phyloP scores from a whole-genome alignment of 768 basidiomycete genomes.

The Leucogyrophana mollusca region DNA sequence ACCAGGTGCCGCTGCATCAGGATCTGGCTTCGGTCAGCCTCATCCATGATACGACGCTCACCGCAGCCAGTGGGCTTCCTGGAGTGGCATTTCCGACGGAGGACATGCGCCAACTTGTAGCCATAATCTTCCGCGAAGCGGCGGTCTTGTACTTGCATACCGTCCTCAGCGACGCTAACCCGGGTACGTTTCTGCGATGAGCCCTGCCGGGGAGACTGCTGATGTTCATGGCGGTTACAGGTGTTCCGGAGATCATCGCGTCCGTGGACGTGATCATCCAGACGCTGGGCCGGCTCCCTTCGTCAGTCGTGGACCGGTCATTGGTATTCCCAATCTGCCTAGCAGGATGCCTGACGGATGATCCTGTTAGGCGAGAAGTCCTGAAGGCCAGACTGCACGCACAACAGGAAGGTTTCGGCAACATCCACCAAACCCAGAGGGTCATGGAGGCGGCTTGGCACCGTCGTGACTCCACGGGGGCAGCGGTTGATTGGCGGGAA shows the following conservation, averaged over 20 bases:
- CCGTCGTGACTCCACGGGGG: conserved; percentile 54
- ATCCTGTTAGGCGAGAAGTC: conserved; percentile 54
- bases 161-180: conserved; percentile 64
- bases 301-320: conserved; percentile 62
- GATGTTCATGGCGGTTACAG: conserved; percentile 33
- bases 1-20: conserved; percentile 41
- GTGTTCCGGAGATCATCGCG: conserved; percentile 66
- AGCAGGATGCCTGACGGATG: conserved; percentile 72
- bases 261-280: conserved; percentile 56
- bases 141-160: conserved; percentile 70
- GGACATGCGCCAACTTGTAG: conserved; percentile 49
- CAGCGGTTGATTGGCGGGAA: conserved; percentile 60
- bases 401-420: conserved; percentile 59
- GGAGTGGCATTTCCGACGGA: conserved; percentile 28
- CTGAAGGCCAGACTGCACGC: conserved; percentile 55
- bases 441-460: conserved; percentile 74
- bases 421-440: conserved; percentile 53
- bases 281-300: conserved; percentile 50
- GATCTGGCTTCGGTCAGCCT: conserved; percentile 25
- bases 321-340: conserved; percentile 74
- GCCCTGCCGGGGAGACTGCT: neutral
- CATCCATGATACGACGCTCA: neutral
- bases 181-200: conserved; percentile 46
- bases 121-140: conserved; percentile 62
- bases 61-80: conserved; percentile 21